Percentiles rank a stretch among this genome's conserved stretches.
Evolutionary conservation across 257 asterid species (phyloP).

Genomic region (Nicotiana obtusifolia): DNA sequence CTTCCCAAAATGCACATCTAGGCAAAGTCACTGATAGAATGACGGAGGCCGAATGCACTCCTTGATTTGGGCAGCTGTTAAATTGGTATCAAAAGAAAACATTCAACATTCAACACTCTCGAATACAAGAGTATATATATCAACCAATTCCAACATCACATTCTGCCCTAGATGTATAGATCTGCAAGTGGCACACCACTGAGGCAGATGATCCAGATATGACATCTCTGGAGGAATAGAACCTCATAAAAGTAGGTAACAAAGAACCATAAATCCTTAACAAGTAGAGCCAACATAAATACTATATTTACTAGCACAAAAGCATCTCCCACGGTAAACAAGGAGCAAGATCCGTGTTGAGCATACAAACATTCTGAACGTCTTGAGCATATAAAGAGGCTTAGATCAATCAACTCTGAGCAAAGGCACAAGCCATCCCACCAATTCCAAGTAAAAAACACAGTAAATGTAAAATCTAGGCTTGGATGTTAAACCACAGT

Average conservation of each 20-base stretch:
- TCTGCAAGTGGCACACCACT: neutral
- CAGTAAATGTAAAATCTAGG: neutral
- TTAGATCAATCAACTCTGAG: neutral
- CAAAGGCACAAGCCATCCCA: neutral
- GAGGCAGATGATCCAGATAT: neutral
- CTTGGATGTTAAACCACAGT: neutral
- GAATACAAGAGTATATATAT: neutral
- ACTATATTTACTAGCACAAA: neutral
- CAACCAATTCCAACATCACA: constrained; percentile 2
- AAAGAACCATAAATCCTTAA: neutral
- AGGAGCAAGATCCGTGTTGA: neutral
- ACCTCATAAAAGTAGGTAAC: neutral
- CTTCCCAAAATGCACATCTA: neutral
- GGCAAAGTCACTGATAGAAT: neutral
- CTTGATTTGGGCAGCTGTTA: neutral
- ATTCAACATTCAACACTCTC: neutral
- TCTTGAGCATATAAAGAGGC: neutral
- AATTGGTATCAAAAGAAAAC: neutral
- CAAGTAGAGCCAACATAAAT: neutral
- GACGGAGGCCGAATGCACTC: neutral
- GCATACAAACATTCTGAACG: neutral
- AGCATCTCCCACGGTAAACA: neutral
- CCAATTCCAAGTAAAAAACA: neutral
- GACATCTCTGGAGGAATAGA: neutral
- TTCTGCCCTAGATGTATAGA: neutral